phyloP scores from a whole-genome alignment of 2,329 filamentous ascomycete species.

The Neofusicoccum cordaticola region DNA sequence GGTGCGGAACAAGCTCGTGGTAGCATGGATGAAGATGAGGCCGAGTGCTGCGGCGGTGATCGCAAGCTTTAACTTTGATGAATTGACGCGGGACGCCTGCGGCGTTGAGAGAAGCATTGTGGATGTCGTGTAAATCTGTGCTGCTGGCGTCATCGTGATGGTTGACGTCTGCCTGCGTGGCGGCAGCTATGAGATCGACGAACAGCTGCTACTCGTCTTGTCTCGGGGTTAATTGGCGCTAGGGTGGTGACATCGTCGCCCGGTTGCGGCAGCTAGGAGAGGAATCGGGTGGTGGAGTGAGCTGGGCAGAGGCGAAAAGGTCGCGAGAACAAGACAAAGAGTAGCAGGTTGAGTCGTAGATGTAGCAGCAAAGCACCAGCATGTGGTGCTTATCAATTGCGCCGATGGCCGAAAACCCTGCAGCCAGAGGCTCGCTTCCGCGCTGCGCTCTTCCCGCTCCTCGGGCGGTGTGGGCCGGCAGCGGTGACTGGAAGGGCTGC shows the following conservation, averaged over 20 bases:
- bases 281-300: background rate
- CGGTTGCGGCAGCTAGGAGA: background rate
- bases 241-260: background rate
- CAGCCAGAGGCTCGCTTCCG: background rate
- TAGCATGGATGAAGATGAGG: background rate
- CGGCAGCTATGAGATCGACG: background rate
- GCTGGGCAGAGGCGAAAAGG: background rate
- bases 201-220: background rate
- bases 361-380: background rate
- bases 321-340: background rate
- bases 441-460: background rate
- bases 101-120: background rate
- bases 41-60: background rate
- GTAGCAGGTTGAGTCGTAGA: background rate
- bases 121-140: background rate
- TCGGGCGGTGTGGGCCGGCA: background rate
- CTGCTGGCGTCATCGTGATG: background rate
- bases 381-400: constrained; percentile 8
- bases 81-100: background rate
- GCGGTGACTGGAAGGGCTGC: background rate
- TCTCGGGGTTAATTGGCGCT: background rate
- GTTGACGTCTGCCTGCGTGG: background rate
- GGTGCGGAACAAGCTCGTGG: constrained; percentile 5
- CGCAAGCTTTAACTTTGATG: background rate
- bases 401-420: background rate